Evolutionary conservation across 768 basidiomycete species (phyloP), one percentile per base, ranked within the genome.

Genomic region (Boletus vinaceobasis): DNA sequence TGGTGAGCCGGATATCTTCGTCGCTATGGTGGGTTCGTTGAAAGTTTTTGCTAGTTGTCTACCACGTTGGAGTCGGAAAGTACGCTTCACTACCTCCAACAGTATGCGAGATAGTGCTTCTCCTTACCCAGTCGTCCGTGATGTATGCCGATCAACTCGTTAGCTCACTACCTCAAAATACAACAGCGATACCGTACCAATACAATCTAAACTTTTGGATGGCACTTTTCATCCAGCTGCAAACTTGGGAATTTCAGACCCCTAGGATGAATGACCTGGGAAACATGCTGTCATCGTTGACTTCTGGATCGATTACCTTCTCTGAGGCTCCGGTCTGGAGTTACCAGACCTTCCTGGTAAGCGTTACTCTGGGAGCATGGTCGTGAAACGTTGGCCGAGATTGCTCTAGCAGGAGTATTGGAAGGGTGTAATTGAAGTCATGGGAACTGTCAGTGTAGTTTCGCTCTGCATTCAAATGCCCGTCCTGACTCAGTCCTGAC

Each of bases 201-300:
- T 51, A 35, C 27, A 56, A 56, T 35, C 19, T 56, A 0, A 52
- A 27, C 11, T 53, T 6, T 31, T 56, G 50, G 50, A 31, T 56
- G 1, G 11, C 45, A 2, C 19, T 47, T 5, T 21, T 31, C 15
- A 42, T 56, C 15, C 27, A 53, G 13, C 33, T 45, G 4, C 31
- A 40, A n/a, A 38, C 36, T 7, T 53, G 50, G 43, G 23, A 23
- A 13, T 53, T 53, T 43, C 51, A 56, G 39, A 46, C 32, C 1
- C 27, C 27, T 9, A 35, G 39, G 27, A 21, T 43, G 38, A 53
- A 56, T 17, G 36, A 50, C 1, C 33, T 56, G 15, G 55, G 55
- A n/a, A 43, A 56, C 37, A 31, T 48, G 44, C 26, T 56, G 2
- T 9, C 36, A 7, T 53, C 55, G 9, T 11, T 35, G 32, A 7